These are phyloP conservation scores for Micractinium sp. DNA, from an alignment of 139 green algal species.

Conservation along the genomic window DNA sequence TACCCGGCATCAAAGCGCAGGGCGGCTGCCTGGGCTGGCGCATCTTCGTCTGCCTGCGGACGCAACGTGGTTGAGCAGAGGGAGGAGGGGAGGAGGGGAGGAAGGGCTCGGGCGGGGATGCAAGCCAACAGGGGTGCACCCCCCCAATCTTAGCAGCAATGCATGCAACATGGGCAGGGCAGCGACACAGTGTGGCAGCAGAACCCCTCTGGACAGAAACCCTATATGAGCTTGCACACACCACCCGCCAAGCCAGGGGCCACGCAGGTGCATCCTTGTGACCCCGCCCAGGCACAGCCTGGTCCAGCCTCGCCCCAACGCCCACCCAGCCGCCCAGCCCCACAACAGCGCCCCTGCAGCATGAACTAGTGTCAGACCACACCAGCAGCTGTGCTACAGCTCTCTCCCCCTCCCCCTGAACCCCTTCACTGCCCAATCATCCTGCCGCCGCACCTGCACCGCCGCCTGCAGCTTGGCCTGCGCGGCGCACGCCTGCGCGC, in stretches of 20 bases:
- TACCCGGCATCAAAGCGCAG: conserved; percentile 30
- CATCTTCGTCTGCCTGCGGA: conserved; percentile 1
- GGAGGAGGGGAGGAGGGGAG: not conserved
- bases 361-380: too few species aligned
- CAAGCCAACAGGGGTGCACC: not conserved
- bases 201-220: too few species aligned
- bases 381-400: too few species aligned
- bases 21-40: not conserved
- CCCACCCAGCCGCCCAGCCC: too few species aligned
- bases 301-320: too few species aligned
- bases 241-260: too few species aligned
- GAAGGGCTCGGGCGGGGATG: not conserved
- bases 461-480: conserved; percentile 15
- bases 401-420: not conserved
- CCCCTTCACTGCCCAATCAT: not conserved
- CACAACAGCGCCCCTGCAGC: not conserved
- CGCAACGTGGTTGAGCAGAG: not conserved
- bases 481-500: conserved; percentile 1
- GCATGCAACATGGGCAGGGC: too few species aligned
- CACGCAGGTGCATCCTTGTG: too few species aligned
- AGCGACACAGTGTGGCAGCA: too few species aligned
- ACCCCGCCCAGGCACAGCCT: too few species aligned
- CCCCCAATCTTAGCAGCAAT: not conserved
- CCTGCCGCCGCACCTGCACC: not conserved
- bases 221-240: too few species aligned